Evolutionary conservation across 768 basidiomycete species (phyloP), one percentile per base, ranked within the genome.

Genomic region (Lactarius quietus): DNA sequence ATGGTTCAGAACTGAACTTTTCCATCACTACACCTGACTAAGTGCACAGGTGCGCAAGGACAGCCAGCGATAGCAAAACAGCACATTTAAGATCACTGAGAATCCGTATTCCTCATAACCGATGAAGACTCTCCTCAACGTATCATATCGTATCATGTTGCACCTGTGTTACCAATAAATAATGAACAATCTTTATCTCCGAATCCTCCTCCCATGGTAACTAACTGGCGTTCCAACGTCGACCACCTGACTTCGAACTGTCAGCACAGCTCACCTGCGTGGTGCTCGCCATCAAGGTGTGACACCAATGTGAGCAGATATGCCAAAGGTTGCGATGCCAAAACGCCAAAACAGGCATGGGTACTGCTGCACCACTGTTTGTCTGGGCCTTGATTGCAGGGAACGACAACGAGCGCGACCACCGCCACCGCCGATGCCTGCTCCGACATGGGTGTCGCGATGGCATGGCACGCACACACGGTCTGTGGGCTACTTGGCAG

Each of bases 231-330:
- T 74, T 92, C 87, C 60, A 98, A 77, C 56, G 88, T 77, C 14
- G 86, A 86, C 95, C 93, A 95, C 0, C 90, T 88, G 38, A 88
- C 86, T 68, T 92, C 87, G 70, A 95, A 96, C 66, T 74, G 82
- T 28, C 90, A 86, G 54, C 90, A 88, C 52, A 98, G 77, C 76
- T 98, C 95, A 72, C 98, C 96, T 2, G 92, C 89, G 74, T 95
- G 90, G 74, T 94, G 95, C 62, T 88, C 90, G 10, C 96, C 97
- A 71, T 98, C 89, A 15, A 98, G 79, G 64, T 92, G 74, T 3
- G 79, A 67, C 31, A 81, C 70, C 29, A 95, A 70, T 15, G 85
- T 84, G 5, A 79, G 77, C 10, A 90, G 91, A 69, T 82, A 84
- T 23, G 76, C 70, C 20, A 68, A 33, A 5, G 73, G 74, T 3